Evolutionary conservation across 495 filamentous ascomycete genomes (phyloP), one percentile per base, ranked within the genome.

Genomic region (Lepraria neglecta): DNA sequence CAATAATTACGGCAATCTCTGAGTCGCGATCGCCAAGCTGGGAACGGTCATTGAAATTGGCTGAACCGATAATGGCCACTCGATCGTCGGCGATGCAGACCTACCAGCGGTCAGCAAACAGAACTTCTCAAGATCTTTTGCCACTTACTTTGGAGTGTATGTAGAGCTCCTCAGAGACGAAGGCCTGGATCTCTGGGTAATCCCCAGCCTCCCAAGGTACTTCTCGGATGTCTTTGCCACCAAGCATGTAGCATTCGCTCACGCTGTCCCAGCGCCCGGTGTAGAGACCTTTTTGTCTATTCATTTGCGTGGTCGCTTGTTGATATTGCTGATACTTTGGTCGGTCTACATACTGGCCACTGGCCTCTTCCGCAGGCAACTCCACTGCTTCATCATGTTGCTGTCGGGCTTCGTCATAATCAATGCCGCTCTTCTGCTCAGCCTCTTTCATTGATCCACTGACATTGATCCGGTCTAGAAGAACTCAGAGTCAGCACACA

Each of bases 21-120:
- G 85, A 89, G 73, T 95, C 90, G 74, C 94, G 90, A 59, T 81
- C 78, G 19, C 92, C 92, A 17, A 96, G 80, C 72, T 97, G 92
- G 24, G 88, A 92, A 64, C 92, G 88, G 73, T 97, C 92, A 74
- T 97, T 97, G 46, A 97, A 73, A 72, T 97, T 97, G 40, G 92
- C 92, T 0, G 88, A 92, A 53, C 92, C 92, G 73, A 88, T 90
- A 70, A 97, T 92, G 33, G 91, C 92, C 55, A 90, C 75, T 6
- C 84, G 81, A 73, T 97, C 92, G 68, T 97, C 92, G 58, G 92
- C 92, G 70, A 97, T 92, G 64, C 96, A 82, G 42, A 96, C 82
- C 78, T 83, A 57, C 52, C 46, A 19, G n/a, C 19, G 3, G n/a
- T 46, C 11, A 56, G 40, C 43, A 15, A 53, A 44, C 15, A 35